phyloP scores from a whole-genome alignment of 1,284 basidiomycete species.

The Ceratobasidium sp. region DNA sequence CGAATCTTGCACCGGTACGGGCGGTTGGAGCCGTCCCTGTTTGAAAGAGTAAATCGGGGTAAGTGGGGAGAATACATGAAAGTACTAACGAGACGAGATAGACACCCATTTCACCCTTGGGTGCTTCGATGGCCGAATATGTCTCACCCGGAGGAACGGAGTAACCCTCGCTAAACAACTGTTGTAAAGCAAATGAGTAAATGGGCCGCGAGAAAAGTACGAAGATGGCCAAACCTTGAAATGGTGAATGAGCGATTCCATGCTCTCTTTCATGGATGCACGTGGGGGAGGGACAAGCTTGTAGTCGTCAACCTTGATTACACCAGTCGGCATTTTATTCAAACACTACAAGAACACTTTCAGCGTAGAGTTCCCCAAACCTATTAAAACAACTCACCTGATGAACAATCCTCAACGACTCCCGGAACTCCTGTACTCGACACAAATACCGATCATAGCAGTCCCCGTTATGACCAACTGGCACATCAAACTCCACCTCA shows the following conservation, averaged over 20 bases:
- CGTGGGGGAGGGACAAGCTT: conserved; percentile 97
- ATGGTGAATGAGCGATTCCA: conserved; percentile 98
- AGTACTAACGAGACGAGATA: conserved; percentile 85
- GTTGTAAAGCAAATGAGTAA: conserved; percentile 22
- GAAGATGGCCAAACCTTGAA: conserved; percentile 75
- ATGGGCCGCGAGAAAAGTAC: not conserved
- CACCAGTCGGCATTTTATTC: conserved; percentile 97
- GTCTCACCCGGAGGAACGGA: conserved; percentile 98
- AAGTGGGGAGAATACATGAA: not conserved
- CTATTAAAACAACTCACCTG: conserved; percentile 60
- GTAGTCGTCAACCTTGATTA: conserved; percentile 95
- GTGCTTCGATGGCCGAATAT: conserved; percentile 97
- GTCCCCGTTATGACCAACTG: conserved; percentile 96
- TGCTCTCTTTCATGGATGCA: conserved; percentile 98
- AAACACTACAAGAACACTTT: conserved; percentile 67
- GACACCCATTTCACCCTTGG: conserved; percentile 98
- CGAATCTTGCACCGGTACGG: conserved; percentile 96
- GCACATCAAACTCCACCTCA: conserved; percentile 97
- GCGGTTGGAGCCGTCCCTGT: conserved; percentile 86
- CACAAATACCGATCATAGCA: conserved; percentile 97
- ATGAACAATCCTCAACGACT: conserved; percentile 89
- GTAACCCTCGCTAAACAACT: conserved; percentile 97
- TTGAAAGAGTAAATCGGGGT: not conserved
- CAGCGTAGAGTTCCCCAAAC: conserved; percentile 11
- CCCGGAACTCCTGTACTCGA: conserved; percentile 97